Conservation (phyloP, 495 filamentous ascomycete species). For the Podospora anserina region DNA sequence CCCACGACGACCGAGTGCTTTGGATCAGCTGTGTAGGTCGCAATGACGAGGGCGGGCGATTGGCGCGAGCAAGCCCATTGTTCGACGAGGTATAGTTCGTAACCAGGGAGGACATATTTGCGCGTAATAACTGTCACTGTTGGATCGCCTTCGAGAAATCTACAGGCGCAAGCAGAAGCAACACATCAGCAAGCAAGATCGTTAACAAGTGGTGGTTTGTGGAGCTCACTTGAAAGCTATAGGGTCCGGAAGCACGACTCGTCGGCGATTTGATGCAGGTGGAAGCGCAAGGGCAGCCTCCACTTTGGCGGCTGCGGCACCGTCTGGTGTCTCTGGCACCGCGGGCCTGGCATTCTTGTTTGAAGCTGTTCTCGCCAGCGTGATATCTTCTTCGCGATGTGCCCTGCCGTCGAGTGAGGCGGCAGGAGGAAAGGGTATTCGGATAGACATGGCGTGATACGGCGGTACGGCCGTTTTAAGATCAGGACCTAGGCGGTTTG, state of each 20-base stretch:
- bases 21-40: constrained; percentile 86
- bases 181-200: constrained; percentile 9
- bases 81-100: constrained; percentile 92
- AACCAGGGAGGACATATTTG: constrained; percentile 66
- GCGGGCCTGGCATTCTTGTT: constrained; percentile 19
- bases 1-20: constrained; percentile 72
- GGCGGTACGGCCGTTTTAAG: constrained; percentile 3
- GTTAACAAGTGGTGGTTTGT: too few relatives aligned
- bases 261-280: constrained; percentile 35
- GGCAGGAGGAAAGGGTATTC: constrained; percentile 29
- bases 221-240: constrained; percentile 58
- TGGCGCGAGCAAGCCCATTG: constrained; percentile 95
- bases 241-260: constrained; percentile 69
- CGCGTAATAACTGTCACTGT: constrained; percentile 72
- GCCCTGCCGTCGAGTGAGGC: constrained; percentile 28
- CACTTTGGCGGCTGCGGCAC: constrained; percentile 14
- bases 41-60: constrained; percentile 88
- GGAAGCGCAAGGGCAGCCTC: constrained; percentile 17
- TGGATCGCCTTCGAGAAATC: constrained; percentile 86
- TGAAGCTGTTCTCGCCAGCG: constrained; percentile 26
- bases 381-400: constrained; percentile 35
- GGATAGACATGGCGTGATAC: constrained; percentile 29
- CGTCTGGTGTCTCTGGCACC: constrained; percentile 15
- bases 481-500: background rate
- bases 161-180: constrained; percentile 20